Evolutionary conservation across 176 grass and related monocot species (phyloP).

Genomic region (Echinochloa phyllopogon): DNA sequence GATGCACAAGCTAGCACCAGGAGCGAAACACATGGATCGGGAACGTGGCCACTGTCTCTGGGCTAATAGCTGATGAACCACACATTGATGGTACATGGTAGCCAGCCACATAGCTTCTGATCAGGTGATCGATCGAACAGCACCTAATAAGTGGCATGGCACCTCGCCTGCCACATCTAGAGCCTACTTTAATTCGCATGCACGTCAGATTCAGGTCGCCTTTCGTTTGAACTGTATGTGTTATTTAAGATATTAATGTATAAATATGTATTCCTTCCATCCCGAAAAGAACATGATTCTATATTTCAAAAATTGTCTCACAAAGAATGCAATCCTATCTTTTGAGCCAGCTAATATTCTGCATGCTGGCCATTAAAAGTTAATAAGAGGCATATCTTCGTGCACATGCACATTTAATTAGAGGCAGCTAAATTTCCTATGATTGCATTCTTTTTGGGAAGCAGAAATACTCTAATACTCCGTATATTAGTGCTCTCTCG

Average conservation of each 20-base stretch:
- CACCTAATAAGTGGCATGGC: neutral
- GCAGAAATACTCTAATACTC: too few relatives aligned
- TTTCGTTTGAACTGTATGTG: neutral
- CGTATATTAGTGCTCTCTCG: too few relatives aligned
- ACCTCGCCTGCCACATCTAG: neutral
- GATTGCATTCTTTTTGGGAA: too few relatives aligned
- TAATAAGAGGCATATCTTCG: too few relatives aligned
- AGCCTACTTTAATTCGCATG: neutral
- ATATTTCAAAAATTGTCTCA: too few relatives aligned
- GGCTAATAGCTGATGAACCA: neutral
- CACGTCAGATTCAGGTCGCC: neutral
- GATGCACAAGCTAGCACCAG: constrained; percentile 5
- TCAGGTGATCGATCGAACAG: constrained; percentile 1
- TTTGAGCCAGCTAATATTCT: too few relatives aligned
- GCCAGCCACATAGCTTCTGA: neutral
- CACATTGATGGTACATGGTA: neutral
- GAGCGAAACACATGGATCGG: neutral
- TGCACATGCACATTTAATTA: too few relatives aligned
- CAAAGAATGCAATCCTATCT: too few relatives aligned
- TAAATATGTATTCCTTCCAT: too few relatives aligned
- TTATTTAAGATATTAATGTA: neutral
- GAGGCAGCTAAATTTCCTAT: too few relatives aligned
- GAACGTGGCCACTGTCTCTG: neutral
- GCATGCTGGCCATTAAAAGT: too few relatives aligned
- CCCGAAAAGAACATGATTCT: too few relatives aligned